phyloP scores from a whole-genome alignment of 2,329 filamentous ascomycete genomes.

The Trichophyton rubrum region DNA sequence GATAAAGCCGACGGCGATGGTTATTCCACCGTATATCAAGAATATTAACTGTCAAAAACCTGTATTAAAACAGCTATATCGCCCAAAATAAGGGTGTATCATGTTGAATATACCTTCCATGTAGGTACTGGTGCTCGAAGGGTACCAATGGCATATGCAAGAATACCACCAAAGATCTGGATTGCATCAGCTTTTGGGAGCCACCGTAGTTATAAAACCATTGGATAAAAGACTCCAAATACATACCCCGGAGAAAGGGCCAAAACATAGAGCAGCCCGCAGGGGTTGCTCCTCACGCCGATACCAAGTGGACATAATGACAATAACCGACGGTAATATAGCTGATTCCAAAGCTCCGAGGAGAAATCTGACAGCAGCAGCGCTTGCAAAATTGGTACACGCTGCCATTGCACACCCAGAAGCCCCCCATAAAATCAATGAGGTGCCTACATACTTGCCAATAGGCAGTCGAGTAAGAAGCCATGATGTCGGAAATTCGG shows the following conservation, averaged over 20 bases:
- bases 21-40: background rate
- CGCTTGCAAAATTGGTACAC: background rate
- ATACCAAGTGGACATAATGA: background rate
- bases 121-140: background rate
- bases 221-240: no score
- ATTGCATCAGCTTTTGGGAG: background rate
- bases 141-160: background rate
- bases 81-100: background rate
- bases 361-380: background rate
- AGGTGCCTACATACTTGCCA: background rate
- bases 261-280: background rate
- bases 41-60: background rate
- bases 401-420: background rate
- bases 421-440: background rate
- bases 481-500: constrained; percentile 21
- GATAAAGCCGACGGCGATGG: background rate
- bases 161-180: background rate
- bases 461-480: background rate
- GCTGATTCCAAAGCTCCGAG: background rate
- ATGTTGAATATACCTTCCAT: background rate
- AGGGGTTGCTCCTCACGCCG: background rate
- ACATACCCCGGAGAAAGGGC: background rate
- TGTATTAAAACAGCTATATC: background rate
- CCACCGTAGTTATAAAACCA: background rate
- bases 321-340: background rate